phyloP scores from a whole-genome alignment of 73 alveolate genomes.

The Diophrys appendiculata region DNA sequence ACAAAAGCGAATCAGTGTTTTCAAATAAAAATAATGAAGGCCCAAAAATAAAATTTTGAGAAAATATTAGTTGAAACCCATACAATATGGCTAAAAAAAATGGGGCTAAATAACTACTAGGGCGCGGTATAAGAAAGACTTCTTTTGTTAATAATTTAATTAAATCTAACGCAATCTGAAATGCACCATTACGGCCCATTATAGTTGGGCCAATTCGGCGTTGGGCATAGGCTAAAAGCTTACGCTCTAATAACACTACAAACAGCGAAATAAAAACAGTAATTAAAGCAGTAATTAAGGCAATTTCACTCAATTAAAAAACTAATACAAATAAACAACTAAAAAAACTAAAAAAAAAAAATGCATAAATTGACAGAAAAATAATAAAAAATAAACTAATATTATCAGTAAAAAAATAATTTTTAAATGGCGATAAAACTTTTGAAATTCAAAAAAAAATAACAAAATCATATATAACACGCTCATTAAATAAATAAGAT shows the following conservation, averaged over 20 bases:
- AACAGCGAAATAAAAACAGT: conserved; percentile 20
- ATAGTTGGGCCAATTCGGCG: conserved; percentile 48
- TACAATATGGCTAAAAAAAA: conserved; percentile 16
- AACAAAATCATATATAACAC: conserved; percentile 13
- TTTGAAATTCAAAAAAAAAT: background rate
- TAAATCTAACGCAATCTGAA: conserved; percentile 37
- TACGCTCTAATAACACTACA: conserved; percentile 39
- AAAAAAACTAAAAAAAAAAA: conserved; percentile 4
- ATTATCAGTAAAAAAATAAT: conserved; percentile 4
- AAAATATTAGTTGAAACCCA: conserved; percentile 15
- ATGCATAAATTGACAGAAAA: conserved; percentile 1
- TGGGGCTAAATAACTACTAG: conserved; percentile 21
- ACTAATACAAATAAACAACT: background rate
- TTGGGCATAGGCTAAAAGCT: conserved; percentile 50
- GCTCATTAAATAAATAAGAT: conserved; percentile 22
- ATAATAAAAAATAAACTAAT: conserved; percentile 5
- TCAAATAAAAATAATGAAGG: conserved; percentile 11
- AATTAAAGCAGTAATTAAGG: conserved; percentile 9
- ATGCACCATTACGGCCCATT: conserved; percentile 50
- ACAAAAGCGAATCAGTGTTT: conserved; percentile 22
- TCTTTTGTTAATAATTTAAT: conserved; percentile 35
- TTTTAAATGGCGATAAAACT: conserved; percentile 1
- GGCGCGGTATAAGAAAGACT: conserved; percentile 30
- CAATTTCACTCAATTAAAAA: conserved; percentile 21
- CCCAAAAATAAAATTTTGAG: conserved; percentile 45